phyloP scores from a whole-genome alignment of 1,284 basidiomycete species.

The Naganishia liquefaciens region DNA sequence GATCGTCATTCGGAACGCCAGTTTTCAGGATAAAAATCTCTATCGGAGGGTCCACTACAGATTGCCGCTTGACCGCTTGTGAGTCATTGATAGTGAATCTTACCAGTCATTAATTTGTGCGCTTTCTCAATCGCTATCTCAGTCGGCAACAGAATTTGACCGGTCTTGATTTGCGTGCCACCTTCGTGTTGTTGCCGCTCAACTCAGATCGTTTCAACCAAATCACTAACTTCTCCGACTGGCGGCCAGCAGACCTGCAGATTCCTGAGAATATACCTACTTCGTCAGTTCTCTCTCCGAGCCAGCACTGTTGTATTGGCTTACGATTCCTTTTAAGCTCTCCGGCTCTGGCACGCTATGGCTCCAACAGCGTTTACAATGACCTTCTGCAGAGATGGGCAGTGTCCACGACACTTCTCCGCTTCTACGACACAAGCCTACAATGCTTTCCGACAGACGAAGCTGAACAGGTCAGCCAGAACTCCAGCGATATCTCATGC shows the following conservation, averaged over 20 bases:
- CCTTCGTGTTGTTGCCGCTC: constrained; percentile 9
- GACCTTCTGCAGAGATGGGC: constrained; percentile 9
- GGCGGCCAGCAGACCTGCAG: not conserved
- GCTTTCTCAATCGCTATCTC: not conserved
- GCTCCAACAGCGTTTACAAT: not conserved
- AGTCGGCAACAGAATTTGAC: constrained; percentile 5
- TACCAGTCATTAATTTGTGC: not conserved
- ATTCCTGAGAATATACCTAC: constrained; percentile 2
- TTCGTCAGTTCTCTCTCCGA: not conserved
- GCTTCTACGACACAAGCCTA: not conserved
- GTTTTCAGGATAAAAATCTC: constrained; percentile 7
- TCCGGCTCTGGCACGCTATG: too few species aligned
- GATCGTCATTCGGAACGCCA: constrained; percentile 15
- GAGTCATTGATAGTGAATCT: not conserved
- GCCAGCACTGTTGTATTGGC: too few species aligned
- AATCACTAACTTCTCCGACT: constrained; percentile 3
- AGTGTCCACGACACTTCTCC: constrained; percentile 2
- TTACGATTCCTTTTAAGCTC: too few species aligned
- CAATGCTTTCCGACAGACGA: not conserved
- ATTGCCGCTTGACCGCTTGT: constrained; percentile 17
- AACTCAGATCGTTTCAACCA: not conserved
- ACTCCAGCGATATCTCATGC: not conserved
- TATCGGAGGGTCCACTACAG: constrained; percentile 4
- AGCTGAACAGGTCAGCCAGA: not conserved
- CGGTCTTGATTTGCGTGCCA: constrained; percentile 6